Evolutionary conservation across 352 stramenopile genomes (phyloP), one percentile per base, ranked within the genome.

Genomic region (Pythium phragmitis): DNA sequence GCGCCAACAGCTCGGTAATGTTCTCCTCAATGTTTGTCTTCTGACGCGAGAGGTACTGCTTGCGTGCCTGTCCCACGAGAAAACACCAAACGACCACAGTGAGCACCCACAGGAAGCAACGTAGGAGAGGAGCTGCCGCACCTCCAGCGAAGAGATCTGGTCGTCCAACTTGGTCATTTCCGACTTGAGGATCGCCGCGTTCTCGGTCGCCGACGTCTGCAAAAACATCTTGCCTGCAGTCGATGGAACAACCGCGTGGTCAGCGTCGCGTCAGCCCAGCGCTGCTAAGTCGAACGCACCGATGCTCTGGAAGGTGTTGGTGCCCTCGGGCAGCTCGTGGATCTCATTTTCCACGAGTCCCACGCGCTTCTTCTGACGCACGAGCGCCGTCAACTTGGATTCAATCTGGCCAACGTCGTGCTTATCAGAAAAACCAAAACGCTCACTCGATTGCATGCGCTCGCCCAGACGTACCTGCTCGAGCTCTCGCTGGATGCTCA

Each of bases 11-110:
- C 69, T 94, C 85, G 51, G 85, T 91, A 57, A 94, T 91, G 74
- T 91, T 94, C 57, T 89, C 78, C 61, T 94, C 79, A 42, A 92
- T 72, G 48, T 78, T 89, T 48, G 76, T 73, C 73, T 91, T 91
- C 70, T 94, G 85, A 36, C 85, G 85, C 50, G 76, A 77, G 21
- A 94, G 57, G 67, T 94, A 94, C 68, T 89, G 83, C 74, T 94
- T 94, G 26, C 83, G 80, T 6, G 82, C 80, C 73, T 85, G 14
- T 54, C 7, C 4, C 26, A 53, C 16, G 17, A 50, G 17, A 7
- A 30, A 13, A 30, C 4, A 30, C 26, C 7, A n/a, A 17, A 14
- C n/a, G 5, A 12, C 16, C 19, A 30, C 43, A 4, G 7, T 50
- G 5, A 50, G 16, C 46, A 53, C n/a, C 23, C 23, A 21, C 6